These are phyloP conservation scores for Cordyceps javanica DNA, from an alignment of 2,329 filamentous ascomycete species.

Conservation along the genomic window DNA sequence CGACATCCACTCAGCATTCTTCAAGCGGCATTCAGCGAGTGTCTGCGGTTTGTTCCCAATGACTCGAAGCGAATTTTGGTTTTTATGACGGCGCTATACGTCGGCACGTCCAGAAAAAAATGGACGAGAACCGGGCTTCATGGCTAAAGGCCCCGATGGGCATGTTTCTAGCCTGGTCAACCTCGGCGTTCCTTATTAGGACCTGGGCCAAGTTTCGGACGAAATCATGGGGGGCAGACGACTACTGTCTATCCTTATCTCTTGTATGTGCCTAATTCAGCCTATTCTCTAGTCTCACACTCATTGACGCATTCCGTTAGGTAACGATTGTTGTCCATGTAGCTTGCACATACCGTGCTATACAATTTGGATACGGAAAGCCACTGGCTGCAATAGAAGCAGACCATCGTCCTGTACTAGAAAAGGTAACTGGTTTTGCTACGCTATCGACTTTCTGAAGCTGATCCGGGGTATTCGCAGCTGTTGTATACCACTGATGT, in stretches of 20 bases:
- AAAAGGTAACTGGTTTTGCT: neutral
- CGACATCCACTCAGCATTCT: neutral
- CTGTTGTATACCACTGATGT: slow-evolving; percentile 1
- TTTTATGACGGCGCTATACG: neutral
- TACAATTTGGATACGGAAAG: slow-evolving; percentile 6
- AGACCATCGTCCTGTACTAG: neutral
- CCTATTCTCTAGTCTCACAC: no score
- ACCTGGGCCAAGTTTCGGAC: slow-evolving; percentile 14
- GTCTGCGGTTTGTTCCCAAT: neutral
- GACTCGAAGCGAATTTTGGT: neutral
- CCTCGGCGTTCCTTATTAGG: slow-evolving; percentile 10
- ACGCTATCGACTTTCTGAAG: neutral
- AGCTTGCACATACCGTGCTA: neutral
- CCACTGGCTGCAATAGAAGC: neutral
- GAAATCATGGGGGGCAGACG: slow-evolving; percentile 15
- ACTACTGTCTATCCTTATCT: slow-evolving; percentile 9
- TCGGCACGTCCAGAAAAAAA: neutral
- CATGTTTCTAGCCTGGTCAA: slow-evolving; percentile 15
- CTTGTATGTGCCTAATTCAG: slow-evolving; percentile 3
- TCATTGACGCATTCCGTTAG: neutral
- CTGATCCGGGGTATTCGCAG: neutral
- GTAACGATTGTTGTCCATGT: neutral
- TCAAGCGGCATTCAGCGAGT: neutral
- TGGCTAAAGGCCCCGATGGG: slow-evolving; percentile 15
- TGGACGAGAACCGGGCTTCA: slow-evolving; percentile 12